Evolutionary conservation across 2,329 filamentous ascomycete species (phyloP), one percentile per base, ranked within the genome.

Genomic region (Aureobasidium subglaciale): DNA sequence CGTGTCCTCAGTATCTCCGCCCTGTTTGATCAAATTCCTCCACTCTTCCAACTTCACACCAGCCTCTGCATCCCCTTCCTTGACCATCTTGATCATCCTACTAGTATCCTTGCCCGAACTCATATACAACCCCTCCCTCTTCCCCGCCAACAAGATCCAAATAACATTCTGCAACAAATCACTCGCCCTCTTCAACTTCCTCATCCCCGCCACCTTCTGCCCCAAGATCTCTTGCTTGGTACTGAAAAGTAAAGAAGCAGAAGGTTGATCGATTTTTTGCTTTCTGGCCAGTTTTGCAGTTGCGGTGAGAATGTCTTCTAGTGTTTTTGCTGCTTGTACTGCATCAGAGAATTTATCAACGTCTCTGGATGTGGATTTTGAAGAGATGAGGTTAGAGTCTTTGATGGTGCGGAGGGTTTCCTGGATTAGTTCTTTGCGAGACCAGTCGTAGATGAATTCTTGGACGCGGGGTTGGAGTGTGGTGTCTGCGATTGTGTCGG

Each of bases 71-170:
- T 67, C 60, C 5, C 61, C 62, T 18, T 55, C 49, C 16, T 62
- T 59, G 25, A 62, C 66, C 45, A 60, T 61, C 56, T 63, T 65
- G 42, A 70, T 67, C 67, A 70, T 68, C 38, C 67, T 59, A 20
- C 61, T 68, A 3, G 68, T 69, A 48, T 70, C 68, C 50, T 66
- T 69, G 8, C 68, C 68, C 4, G 64, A 63, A 55, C 64, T 67
- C 43, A 69, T 63, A 46, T 64, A 70, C 20, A 69, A 37, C 0
- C 64, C 62, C 9, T 59, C 59, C 11, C 30, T 29, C 16, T 30
- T 20, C 2, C 55, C 56, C 5, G 65, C 64, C 9, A 69, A 60
- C 38, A 67, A 46, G 8, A 70, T 59, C 68, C 68, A 70, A 15
- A 67, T 59, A 2, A 66, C 58, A 48, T 70, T 66, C 55, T 69